Evolutionary conservation across 192 early-diverging fungal genomes (phyloP), one percentile per base, ranked within the genome.

Genomic region (Entomortierella beljakovae): DNA sequence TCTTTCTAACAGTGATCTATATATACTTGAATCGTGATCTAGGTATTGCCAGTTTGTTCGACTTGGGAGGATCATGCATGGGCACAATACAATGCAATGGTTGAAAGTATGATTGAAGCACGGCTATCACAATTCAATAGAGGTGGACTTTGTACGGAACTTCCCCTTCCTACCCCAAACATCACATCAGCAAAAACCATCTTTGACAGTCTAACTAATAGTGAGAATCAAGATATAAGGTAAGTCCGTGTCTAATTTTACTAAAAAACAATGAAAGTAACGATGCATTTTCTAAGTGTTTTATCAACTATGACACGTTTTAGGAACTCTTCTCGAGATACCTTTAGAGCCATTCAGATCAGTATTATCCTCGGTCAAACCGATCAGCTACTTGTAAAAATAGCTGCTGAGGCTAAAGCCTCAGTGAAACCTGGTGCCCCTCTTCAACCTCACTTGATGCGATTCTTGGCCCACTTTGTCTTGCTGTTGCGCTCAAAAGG

Each of bases 41-140:
- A 92, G 89, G 87, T 86, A 20, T 33, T 90, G 16, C 82, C 89
- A 31, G 94, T 92, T 3, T 95, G 95, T 68, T 84, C 86, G 35
- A 86, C 82, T 11, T 97, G 96, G 96, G 95, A 96, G 76, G 96
- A 97, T 75, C 73, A 89, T 64, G 63, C 96, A 20, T 97, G 96
- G 96, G 89, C 85, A 1, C 89, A 92, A 38, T 94, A 92, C 53
- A 92, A 89, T 70, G 83, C 90, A 1, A 75, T 95, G 42, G 75
- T 94, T 9, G 94, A 97, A 61, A 51, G 63, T 26, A 70, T 83
- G 52, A 68, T 92, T 11, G 89, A 79, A 34, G 42, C 34, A 10
- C 75, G 67, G 20, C 25, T 79, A 26, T 56, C 67, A 18, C 60
- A 79, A 33, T 79, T 69, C 42, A 55, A 69, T 25, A 60, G 75